A percentile compares a stretch with the other conserved stretches of the same genome.
Conservation (phyloP, 441 rosid genomes). For the Corymbia citriodora region DNA sequence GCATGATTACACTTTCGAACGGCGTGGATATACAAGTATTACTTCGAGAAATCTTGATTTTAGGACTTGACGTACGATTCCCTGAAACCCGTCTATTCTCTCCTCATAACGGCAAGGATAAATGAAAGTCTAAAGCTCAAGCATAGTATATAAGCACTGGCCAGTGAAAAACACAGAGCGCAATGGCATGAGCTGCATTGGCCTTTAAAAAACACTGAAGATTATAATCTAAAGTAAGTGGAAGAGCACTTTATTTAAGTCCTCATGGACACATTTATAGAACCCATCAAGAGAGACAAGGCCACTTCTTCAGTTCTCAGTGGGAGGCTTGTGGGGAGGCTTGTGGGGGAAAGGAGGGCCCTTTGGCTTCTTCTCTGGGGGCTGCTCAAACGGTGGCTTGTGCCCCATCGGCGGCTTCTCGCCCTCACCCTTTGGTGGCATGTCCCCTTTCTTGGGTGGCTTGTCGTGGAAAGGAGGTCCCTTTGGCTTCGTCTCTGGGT, state of each 20-base stretch:
- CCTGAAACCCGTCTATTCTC: background rate
- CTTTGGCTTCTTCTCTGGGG: constrained; percentile 6
- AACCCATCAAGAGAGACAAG: background rate
- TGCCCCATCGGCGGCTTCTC: background rate
- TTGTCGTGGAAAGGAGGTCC: background rate
- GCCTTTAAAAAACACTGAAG: background rate
- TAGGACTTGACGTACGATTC: background rate
- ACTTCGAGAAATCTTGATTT: background rate
- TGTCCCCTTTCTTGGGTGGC: background rate
- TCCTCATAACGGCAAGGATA: background rate
- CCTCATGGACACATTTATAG: background rate
- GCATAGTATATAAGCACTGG: background rate
- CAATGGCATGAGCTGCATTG: background rate
- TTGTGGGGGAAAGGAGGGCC: background rate
- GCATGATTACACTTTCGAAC: background rate
- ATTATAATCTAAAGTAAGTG: background rate
- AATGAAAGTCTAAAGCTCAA: background rate
- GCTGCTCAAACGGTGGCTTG: background rate
- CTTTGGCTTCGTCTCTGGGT: background rate
- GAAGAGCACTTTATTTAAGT: background rate
- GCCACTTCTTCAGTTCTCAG: background rate
- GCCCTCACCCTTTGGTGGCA: background rate
- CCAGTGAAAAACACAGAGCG: background rate
- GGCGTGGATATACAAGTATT: background rate
- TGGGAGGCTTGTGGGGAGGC: background rate